Evolutionary conservation across 169 alveolate species (phyloP).

Genomic region (Cryptosporidium andersoni): DNA sequence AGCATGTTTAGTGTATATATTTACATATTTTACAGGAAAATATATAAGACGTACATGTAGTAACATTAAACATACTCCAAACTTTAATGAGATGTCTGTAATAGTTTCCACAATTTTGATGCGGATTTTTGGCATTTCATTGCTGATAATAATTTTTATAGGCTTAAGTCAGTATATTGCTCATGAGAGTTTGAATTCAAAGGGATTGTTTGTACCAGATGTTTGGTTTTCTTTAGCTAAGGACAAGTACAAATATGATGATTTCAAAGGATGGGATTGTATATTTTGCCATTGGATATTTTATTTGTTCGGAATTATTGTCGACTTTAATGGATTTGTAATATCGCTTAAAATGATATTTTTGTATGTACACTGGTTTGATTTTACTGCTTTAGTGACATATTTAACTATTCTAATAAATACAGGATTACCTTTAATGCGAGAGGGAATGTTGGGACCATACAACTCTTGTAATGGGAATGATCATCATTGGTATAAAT

Average conservation of each 20-base stretch:
- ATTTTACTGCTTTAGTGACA: slow-evolving; percentile 4
- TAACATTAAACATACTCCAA: not conserved
- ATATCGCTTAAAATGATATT: slow-evolving; percentile 52
- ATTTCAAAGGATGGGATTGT: slow-evolving; percentile 44
- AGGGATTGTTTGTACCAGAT: slow-evolving; percentile 69
- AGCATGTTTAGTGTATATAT: slow-evolving; percentile 36
- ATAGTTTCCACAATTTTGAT: slow-evolving; percentile 27
- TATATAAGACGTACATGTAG: slow-evolving; percentile 4
- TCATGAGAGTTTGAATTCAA: slow-evolving; percentile 59
- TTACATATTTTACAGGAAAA: slow-evolving; percentile 9
- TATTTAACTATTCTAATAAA: slow-evolving; percentile 30
- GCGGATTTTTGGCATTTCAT: slow-evolving; percentile 42
- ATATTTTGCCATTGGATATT: slow-evolving; percentile 17
- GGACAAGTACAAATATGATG: slow-evolving; percentile 64
- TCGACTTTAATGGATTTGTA: slow-evolving; percentile 57
- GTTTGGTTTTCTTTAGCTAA: slow-evolving; percentile 65
- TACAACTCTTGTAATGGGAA: slow-evolving; percentile 52
- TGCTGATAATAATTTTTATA: slow-evolving; percentile 26
- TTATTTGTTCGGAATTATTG: slow-evolving; percentile 45
- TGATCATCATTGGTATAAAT: slow-evolving; percentile 68
- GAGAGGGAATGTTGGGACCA: slow-evolving; percentile 64
- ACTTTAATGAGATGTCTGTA: not conserved
- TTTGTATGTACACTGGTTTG: slow-evolving; percentile 28
- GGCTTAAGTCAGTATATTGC: slow-evolving; percentile 66
- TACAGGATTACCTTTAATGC: slow-evolving; percentile 61